A percentile compares a stretch with the other conserved stretches of the same genome.
Evolutionary conservation across 768 basidiomycete species (phyloP).

Genomic region (Saitozyma podzolica): DNA sequence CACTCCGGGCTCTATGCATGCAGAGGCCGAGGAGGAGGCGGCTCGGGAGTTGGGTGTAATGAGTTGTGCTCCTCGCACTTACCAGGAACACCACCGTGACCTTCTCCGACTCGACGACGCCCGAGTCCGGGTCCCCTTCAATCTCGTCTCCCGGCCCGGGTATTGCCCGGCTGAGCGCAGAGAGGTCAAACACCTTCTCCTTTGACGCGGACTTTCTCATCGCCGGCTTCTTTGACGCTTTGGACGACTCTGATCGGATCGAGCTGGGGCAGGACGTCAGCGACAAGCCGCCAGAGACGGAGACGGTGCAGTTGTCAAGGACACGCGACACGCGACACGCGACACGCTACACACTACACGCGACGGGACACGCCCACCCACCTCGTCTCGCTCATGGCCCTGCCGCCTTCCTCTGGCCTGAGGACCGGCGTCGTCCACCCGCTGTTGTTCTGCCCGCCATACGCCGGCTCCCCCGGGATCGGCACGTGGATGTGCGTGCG

Average conservation of each 20-base stretch:
- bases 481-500: constrained; percentile 51
- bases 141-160: constrained; percentile 50
- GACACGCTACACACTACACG: neutral
- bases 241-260: neutral
- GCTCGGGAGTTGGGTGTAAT: no score
- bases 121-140: constrained; percentile 51
- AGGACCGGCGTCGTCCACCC: constrained; percentile 47
- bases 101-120: constrained; percentile 53
- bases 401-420: constrained; percentile 38
- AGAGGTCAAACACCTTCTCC: constrained; percentile 14
- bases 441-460: constrained; percentile 43
- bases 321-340: neutral
- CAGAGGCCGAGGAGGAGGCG: neutral
- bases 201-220: constrained; percentile 5
- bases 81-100: constrained; percentile 71
- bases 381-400: constrained; percentile 32
- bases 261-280: neutral
- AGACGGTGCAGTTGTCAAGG: neutral
- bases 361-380: constrained; percentile 7
- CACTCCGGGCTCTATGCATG: neutral
- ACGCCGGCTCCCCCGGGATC: constrained; percentile 42
- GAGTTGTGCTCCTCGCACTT: constrained; percentile 13
- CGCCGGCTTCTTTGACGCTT: no score
- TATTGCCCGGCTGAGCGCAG: constrained; percentile 27
- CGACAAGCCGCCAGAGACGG: neutral